Conservation (phyloP, 2,329 filamentous ascomycete species). For the Fusarium chlamydosporum region DNA sequence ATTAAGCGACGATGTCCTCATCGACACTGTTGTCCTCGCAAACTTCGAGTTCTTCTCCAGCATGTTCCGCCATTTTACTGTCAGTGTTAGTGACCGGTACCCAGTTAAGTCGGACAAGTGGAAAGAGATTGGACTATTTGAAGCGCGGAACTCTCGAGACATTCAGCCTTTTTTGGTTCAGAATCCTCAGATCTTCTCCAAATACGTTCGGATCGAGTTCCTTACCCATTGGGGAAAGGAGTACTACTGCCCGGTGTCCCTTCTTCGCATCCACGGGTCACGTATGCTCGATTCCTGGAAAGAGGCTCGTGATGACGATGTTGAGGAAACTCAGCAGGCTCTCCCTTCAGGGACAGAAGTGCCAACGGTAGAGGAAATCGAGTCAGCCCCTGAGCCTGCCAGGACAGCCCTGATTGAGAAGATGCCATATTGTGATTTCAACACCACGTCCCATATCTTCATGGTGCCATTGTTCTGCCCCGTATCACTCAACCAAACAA, state of each 20-base stretch:
- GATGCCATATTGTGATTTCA: constrained; percentile 26
- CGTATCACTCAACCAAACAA: constrained; percentile 17
- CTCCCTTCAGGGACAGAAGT: constrained; percentile 21
- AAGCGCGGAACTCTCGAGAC: constrained; percentile 91
- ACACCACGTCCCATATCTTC: constrained; percentile 19
- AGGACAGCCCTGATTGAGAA: constrained; percentile 6
- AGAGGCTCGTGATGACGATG: constrained; percentile 66
- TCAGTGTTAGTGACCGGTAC: constrained; percentile 95
- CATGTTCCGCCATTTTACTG: constrained; percentile 90
- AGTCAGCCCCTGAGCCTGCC: neutral
- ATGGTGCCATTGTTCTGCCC: constrained; percentile 32
- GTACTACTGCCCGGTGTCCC: constrained; percentile 93
- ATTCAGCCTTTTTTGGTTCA: constrained; percentile 96
- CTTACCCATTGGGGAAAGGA: constrained; percentile 95
- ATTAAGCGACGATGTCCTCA: constrained; percentile 85
- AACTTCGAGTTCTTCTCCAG: constrained; percentile 99
- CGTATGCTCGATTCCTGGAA: constrained; percentile 96
- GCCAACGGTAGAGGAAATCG: constrained; percentile 8
- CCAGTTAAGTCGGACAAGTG: constrained; percentile 93
- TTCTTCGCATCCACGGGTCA: constrained; percentile 92
- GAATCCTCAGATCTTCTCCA: constrained; percentile 94
- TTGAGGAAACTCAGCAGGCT: constrained; percentile 26
- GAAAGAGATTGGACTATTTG: constrained; percentile 88
- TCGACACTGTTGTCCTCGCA: constrained; percentile 96
- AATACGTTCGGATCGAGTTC: constrained; percentile 93